A percentile compares a stretch with the other conserved stretches of the same genome.
Evolutionary conservation across 805 yeast genomes (phyloP).

Genomic region (Candida ortonii): DNA sequence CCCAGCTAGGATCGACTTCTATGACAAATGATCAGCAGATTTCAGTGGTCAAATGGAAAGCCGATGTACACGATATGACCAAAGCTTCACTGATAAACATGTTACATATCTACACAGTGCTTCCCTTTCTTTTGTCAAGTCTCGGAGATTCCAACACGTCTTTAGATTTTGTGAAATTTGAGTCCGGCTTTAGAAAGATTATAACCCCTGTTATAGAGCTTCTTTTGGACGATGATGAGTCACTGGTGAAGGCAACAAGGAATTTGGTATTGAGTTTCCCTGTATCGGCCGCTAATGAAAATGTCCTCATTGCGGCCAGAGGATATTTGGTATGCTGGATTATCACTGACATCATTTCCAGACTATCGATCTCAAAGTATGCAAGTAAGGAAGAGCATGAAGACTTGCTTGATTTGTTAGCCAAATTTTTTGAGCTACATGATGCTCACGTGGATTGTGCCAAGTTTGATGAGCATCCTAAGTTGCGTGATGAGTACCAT

Average conservation of each 20-base stretch:
- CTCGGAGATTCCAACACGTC: conserved; percentile 13
- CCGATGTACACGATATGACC: conserved; percentile 14
- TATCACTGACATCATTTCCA: conserved; percentile 37
- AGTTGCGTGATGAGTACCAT: conserved; percentile 17
- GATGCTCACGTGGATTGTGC: conserved; percentile 24
- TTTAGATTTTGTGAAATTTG: conserved; percentile 19
- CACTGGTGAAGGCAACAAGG: conserved; percentile 35
- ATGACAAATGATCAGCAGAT: conserved; percentile 3
- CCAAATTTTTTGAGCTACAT: conserved; percentile 36
- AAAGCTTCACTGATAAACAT: conserved; percentile 28
- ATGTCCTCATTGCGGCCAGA: conserved; percentile 31
- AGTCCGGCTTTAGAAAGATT: conserved; percentile 17
- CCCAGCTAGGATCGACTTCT: neutral
- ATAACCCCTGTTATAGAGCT: conserved; percentile 37
- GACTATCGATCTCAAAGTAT: conserved; percentile 26
- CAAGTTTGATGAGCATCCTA: conserved; percentile 1
- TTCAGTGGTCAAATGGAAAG: conserved; percentile 8
- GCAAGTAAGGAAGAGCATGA: conserved; percentile 25
- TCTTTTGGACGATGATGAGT: conserved; percentile 35
- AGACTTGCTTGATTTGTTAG: conserved; percentile 37
- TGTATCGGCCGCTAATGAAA: conserved; percentile 30
- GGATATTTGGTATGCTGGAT: conserved; percentile 39
- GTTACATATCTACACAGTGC: conserved; percentile 30
- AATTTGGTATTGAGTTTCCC: conserved; percentile 36
- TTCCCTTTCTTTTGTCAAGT: conserved; percentile 36